Conservation (phyloP, 1,284 basidiomycete species). For the Pseudozyma tsukubaensis region DNA sequence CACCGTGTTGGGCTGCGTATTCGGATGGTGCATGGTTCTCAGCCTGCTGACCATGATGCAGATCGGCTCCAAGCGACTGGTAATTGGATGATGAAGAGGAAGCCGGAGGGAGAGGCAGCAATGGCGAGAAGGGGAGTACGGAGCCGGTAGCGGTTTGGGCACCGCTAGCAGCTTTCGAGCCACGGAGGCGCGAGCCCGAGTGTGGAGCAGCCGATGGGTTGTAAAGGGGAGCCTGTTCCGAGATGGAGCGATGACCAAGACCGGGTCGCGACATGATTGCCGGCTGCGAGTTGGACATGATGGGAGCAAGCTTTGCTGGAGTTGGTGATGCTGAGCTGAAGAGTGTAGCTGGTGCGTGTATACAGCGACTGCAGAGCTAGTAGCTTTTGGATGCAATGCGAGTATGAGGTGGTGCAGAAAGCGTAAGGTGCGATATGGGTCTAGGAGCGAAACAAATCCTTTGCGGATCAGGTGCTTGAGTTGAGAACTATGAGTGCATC, state of each 20-base stretch:
- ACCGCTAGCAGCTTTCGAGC: slow-evolving; percentile 32
- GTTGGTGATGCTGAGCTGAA: background rate
- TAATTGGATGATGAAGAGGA: slow-evolving; percentile 13
- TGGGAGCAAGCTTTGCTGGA: slow-evolving; percentile 2
- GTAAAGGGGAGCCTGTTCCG: slow-evolving; percentile 42
- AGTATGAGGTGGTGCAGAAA: too few species aligned
- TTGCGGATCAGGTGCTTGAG: too few species aligned
- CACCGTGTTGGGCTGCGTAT: background rate
- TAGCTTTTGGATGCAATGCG: too few species aligned
- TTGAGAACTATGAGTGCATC: too few species aligned
- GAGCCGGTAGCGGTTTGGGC: slow-evolving; percentile 21
- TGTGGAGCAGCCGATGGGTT: slow-evolving; percentile 18
- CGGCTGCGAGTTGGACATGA: slow-evolving; percentile 15
- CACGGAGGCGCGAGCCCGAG: slow-evolving; percentile 36
- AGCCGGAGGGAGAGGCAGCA: slow-evolving; percentile 38
- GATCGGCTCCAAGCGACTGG: background rate
- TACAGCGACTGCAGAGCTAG: background rate
- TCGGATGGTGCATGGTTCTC: slow-evolving; percentile 23
- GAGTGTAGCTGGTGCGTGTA: slow-evolving; percentile 4
- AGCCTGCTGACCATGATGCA: slow-evolving; percentile 12
- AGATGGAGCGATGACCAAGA: slow-evolving; percentile 45
- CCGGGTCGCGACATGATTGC: slow-evolving; percentile 25
- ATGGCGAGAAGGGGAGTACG: slow-evolving; percentile 35
- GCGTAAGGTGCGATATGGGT: too few species aligned
- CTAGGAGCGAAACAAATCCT: too few species aligned